Evolutionary conservation across 805 yeast species (phyloP).

Genomic region (Tetrapisispora namnaoensis): DNA sequence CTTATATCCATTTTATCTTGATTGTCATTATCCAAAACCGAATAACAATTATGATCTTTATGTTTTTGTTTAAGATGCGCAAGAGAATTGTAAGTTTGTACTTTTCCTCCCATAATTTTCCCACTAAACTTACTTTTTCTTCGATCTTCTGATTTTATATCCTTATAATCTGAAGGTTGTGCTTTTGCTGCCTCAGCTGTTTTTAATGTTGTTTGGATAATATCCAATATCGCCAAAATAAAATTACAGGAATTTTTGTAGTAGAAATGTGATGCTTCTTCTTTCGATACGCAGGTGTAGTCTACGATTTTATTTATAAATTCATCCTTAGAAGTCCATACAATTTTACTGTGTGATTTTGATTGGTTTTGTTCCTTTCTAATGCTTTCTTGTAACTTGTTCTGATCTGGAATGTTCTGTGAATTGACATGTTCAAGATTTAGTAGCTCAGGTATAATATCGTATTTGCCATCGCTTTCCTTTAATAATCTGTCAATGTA

Average conservation of each 20-base stretch:
- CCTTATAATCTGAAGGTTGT: background rate
- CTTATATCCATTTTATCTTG: background rate
- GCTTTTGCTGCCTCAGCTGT: background rate
- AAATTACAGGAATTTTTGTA: slow-evolving; percentile 25
- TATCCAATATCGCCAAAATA: slow-evolving; percentile 30
- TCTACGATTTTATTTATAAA: slow-evolving; percentile 14
- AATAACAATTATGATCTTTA: background rate
- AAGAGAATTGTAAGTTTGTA: slow-evolving; percentile 26
- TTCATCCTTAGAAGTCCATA: slow-evolving; percentile 14
- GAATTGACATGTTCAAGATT: slow-evolving; percentile 11
- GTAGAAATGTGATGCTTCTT: slow-evolving; percentile 19
- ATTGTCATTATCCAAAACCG: background rate
- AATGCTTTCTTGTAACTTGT: slow-evolving; percentile 3
- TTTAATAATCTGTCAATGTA: slow-evolving; percentile 26
- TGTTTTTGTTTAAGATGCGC: slow-evolving; percentile 7
- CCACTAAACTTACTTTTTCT: slow-evolving; percentile 1
- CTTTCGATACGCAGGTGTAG: slow-evolving; percentile 13
- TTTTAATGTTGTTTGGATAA: slow-evolving; percentile 15
- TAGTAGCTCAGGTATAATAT: slow-evolving; percentile 11
- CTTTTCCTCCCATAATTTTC: slow-evolving; percentile 25
- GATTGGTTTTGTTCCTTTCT: background rate
- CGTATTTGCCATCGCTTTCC: slow-evolving; percentile 20
- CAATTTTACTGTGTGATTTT: background rate
- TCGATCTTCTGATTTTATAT: background rate
- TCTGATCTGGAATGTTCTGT: slow-evolving; percentile 10